These are phyloP conservation scores for Vinca minor DNA, from an alignment of 257 asterid species.

Conservation along the genomic window DNA sequence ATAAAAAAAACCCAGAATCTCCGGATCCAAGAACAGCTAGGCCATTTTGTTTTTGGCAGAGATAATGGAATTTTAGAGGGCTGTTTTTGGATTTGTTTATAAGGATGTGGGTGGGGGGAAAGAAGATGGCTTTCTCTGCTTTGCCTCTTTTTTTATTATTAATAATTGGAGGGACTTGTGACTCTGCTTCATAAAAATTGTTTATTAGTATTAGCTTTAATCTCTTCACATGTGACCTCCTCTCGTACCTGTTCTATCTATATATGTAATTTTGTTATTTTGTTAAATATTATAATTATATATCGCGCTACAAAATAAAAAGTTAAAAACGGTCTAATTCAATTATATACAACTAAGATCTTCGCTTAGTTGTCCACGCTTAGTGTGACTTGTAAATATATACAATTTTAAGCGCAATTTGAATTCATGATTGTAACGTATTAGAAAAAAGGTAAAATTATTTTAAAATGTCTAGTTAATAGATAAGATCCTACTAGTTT, in stretches of 20 bases:
- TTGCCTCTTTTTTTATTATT: background rate
- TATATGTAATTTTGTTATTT: background rate
- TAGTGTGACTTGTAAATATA: too few relatives aligned
- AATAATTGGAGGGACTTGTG: constrained; percentile 19
- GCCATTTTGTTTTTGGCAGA: constrained; percentile 27
- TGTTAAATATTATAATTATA: background rate
- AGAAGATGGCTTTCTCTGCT: constrained; percentile 1
- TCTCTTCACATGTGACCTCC: constrained; percentile 28
- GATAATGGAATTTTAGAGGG: constrained; percentile 28
- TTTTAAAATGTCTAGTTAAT: too few relatives aligned
- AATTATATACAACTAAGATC: background rate
- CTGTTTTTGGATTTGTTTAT: constrained; percentile 31
- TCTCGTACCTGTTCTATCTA: background rate
- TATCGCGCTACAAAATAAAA: too few relatives aligned
- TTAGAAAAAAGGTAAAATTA: too few relatives aligned
- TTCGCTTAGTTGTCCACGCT: too few relatives aligned
- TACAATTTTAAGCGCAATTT: too few relatives aligned
- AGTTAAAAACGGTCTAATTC: background rate
- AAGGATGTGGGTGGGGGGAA: constrained; percentile 12
- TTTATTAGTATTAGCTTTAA: constrained; percentile 18
- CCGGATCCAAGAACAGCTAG: constrained; percentile 53
- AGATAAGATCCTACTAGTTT: too few relatives aligned
- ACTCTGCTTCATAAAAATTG: constrained; percentile 1
- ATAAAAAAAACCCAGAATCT: constrained; percentile 33
- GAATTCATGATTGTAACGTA: too few relatives aligned